These are phyloP conservation scores for Monilinia polystroma DNA, from an alignment of 2,329 filamentous ascomycete genomes.

Conservation along the genomic window DNA sequence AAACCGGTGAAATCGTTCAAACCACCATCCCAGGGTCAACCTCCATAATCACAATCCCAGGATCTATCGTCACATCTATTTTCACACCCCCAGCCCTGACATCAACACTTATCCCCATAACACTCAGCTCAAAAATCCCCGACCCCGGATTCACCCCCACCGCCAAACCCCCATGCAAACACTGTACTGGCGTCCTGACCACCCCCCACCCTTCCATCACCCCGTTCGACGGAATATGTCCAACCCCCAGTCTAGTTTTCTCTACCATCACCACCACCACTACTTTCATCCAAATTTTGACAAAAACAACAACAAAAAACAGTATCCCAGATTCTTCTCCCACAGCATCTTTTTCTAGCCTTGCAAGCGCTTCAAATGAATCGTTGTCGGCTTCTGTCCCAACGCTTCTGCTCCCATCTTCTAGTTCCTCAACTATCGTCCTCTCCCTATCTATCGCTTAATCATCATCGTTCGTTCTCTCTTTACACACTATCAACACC, in stretches of 20 bases:
- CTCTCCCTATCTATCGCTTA: neutral
- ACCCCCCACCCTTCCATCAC: neutral
- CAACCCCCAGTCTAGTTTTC: neutral
- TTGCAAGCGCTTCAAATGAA: neutral
- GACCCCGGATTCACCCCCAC: neutral
- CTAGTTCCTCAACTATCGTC: neutral
- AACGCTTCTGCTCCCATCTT: neutral
- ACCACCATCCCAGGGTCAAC: slow-evolving; percentile 6
- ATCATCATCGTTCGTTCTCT: neutral
- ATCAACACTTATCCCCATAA: neutral
- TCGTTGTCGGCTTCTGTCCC: neutral
- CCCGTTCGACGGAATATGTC: neutral
- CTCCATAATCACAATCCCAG: neutral
- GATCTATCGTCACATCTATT: slow-evolving; percentile 5
- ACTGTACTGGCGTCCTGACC: neutral
- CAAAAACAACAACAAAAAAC: neutral
- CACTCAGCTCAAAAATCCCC: neutral
- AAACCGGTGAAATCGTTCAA: slow-evolving; percentile 4
- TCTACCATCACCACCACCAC: slow-evolving; percentile 15
- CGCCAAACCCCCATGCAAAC: neutral
- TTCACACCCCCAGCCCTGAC: neutral
- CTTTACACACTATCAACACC: neutral
- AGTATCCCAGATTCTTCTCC: neutral
- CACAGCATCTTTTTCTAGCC: neutral
- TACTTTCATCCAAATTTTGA: slow-evolving; percentile 15